phyloP scores from a whole-genome alignment of 1,139 yeast genomes.

The Taphrina wiesneri region DNA sequence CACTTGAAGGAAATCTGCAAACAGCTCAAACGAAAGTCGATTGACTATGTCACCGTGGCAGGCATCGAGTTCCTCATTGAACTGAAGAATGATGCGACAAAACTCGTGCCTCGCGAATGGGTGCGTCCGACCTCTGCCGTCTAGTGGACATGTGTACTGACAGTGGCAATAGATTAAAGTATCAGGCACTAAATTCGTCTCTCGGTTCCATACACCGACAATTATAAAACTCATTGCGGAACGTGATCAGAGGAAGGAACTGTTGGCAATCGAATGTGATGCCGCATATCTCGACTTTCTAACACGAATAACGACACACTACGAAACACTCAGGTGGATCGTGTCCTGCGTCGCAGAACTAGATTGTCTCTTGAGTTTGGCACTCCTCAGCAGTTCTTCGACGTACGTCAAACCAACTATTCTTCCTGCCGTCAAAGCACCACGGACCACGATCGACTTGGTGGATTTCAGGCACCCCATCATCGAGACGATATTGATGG shows the following conservation, averaged over 20 bases:
- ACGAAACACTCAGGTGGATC: constrained; percentile 55
- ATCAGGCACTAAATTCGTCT: constrained; percentile 60
- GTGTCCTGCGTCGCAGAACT: constrained; percentile 59
- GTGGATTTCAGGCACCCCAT: constrained; percentile 76
- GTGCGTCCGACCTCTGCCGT: constrained; percentile 42
- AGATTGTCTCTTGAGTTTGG: constrained; percentile 74
- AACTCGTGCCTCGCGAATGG: constrained; percentile 71
- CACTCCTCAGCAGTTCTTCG: constrained; percentile 58
- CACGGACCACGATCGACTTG: constrained; percentile 54
- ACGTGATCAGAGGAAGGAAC: constrained; percentile 64
- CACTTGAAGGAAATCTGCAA: constrained; percentile 55
- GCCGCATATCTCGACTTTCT: constrained; percentile 58
- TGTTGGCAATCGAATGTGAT: constrained; percentile 58
- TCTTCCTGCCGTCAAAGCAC: constrained; percentile 44
- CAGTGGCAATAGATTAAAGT: constrained; percentile 8
- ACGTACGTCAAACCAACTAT: constrained; percentile 61
- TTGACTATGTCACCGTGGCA: constrained; percentile 58
- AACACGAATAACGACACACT: constrained; percentile 52
- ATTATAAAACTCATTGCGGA: constrained; percentile 55
- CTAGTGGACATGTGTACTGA: neutral
- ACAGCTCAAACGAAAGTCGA: constrained; percentile 58
- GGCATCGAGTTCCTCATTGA: constrained; percentile 74
- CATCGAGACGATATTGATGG: constrained; percentile 56
- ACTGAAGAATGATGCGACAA: constrained; percentile 60
- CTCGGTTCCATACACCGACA: constrained; percentile 70